phyloP scores from a whole-genome alignment of 192 early-diverging fungal species.

The Backusella mclennaniae region DNA sequence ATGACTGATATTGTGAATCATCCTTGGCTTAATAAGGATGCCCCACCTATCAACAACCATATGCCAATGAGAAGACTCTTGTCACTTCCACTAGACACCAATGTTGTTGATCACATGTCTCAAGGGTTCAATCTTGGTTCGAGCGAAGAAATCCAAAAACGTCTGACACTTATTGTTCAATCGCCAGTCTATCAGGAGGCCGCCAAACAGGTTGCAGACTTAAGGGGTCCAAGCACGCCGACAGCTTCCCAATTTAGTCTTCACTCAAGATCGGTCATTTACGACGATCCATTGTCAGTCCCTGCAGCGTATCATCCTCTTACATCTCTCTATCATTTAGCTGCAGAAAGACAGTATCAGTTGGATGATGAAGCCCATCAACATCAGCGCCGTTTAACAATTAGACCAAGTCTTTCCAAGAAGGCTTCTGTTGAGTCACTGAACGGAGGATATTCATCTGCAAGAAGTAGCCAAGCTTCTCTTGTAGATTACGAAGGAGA shows the following conservation, averaged over 20 bases:
- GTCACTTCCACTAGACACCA: conserved; percentile 51
- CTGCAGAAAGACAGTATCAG: conserved; percentile 54
- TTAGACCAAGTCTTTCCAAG: conserved; percentile 6
- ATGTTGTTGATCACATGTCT: conserved; percentile 63
- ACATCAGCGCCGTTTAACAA: not conserved
- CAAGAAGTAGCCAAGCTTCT: conserved; percentile 17
- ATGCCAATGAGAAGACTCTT: conserved; percentile 58
- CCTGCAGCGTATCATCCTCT: conserved; percentile 57
- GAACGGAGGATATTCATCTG: conserved; percentile 5
- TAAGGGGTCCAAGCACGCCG: not conserved
- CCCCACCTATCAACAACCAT: conserved; percentile 60
- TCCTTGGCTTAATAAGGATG: conserved; percentile 75
- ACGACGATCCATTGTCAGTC: conserved; percentile 32
- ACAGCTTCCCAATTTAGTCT: not conserved
- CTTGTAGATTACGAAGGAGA: conserved; percentile 2
- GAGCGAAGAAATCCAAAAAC: conserved; percentile 50
- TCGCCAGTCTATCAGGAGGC: conserved; percentile 49
- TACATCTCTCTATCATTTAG: conserved; percentile 84
- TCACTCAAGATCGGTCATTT: not conserved
- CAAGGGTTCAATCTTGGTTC: conserved; percentile 76
- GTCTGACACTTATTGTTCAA: conserved; percentile 50
- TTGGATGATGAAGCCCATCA: not conserved
- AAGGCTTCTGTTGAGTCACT: conserved; percentile 24
- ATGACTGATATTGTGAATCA: conserved; percentile 72
- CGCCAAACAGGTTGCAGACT: not conserved